Evolutionary conservation across 306 rosid genomes (phyloP).

Genomic region (Parietaria judaica): DNA sequence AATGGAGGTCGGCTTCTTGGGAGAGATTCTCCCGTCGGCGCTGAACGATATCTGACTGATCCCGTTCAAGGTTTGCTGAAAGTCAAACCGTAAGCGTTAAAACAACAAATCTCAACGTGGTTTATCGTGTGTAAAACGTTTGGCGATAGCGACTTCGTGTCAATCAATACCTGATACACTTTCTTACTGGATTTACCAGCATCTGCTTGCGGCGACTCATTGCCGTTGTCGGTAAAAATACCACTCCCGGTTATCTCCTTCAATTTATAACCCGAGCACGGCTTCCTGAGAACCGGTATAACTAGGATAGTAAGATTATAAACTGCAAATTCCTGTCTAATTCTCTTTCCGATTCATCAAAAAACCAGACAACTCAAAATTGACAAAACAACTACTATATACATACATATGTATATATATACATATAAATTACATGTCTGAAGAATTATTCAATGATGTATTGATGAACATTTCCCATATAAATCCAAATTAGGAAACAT

Average conservation of each 20-base stretch:
- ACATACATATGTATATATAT: too few species aligned
- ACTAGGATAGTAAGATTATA: too few species aligned
- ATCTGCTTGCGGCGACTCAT: conserved; percentile 36
- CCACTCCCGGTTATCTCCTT: conserved; percentile 69
- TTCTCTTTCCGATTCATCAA: too few species aligned
- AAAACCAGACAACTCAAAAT: too few species aligned
- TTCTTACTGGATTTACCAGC: conserved; percentile 36
- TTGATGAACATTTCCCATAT: not conserved
- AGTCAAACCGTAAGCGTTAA: not conserved
- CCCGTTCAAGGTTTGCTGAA: conserved; percentile 62
- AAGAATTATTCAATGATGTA: not conserved
- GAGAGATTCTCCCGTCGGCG: conserved; percentile 50
- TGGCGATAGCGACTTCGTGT: not conserved
- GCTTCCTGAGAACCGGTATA: conserved; percentile 47
- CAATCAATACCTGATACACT: conserved; percentile 50
- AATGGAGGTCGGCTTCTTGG: conserved; percentile 55
- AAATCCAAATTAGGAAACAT: not conserved
- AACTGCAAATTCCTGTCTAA: too few species aligned
- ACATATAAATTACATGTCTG: too few species aligned
- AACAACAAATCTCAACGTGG: not conserved
- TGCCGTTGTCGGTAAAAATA: conserved; percentile 46
- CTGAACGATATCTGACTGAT: conserved; percentile 76
- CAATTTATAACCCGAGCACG: conserved; percentile 53
- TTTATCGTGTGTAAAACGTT: not conserved
- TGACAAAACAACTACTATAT: too few species aligned